These are phyloP conservation scores for Isoetes taiwanensis DNA, from an alignment of 75 land plant genomes.

Conservation along the genomic window DNA sequence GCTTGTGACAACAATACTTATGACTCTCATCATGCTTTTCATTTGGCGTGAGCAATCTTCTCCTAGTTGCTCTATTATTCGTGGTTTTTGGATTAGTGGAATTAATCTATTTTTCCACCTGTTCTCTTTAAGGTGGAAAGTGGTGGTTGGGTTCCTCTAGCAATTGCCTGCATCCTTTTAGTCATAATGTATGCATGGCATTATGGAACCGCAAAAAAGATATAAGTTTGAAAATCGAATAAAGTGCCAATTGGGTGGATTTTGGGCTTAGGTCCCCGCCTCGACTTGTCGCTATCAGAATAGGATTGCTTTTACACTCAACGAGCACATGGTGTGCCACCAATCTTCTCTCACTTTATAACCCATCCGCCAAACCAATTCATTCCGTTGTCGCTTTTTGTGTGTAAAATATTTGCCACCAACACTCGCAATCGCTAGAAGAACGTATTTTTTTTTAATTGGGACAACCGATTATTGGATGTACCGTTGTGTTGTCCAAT, in stretches of 20 bases:
- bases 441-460: neutral
- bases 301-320: conserved; percentile 19
- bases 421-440: no score
- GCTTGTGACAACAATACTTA: neutral
- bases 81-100: conserved; percentile 39
- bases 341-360: conserved; percentile 17
- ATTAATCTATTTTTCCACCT: conserved; percentile 44
- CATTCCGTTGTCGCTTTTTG: conserved; percentile 16
- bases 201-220: conserved; percentile 7
- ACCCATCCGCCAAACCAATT: conserved; percentile 17
- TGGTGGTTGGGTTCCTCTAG: conserved; percentile 58
- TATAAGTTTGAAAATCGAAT: conserved; percentile 5
- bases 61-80: conserved; percentile 24
- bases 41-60: conserved; percentile 8
- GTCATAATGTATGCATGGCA: conserved; percentile 19
- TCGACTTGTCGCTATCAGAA: conserved; percentile 8
- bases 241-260: conserved; percentile 15
- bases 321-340: conserved; percentile 18
- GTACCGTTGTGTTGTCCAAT: neutral
- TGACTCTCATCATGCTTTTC: neutral
- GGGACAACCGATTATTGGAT: conserved; percentile 14
- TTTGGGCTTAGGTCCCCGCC: conserved; percentile 11
- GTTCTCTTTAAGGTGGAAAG: conserved; percentile 53
- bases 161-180: conserved; percentile 7
- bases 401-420: neutral